Base-by-base conservation (phyloP, 179 eudicot genomes). In the Beta lomatogona region DNA sequence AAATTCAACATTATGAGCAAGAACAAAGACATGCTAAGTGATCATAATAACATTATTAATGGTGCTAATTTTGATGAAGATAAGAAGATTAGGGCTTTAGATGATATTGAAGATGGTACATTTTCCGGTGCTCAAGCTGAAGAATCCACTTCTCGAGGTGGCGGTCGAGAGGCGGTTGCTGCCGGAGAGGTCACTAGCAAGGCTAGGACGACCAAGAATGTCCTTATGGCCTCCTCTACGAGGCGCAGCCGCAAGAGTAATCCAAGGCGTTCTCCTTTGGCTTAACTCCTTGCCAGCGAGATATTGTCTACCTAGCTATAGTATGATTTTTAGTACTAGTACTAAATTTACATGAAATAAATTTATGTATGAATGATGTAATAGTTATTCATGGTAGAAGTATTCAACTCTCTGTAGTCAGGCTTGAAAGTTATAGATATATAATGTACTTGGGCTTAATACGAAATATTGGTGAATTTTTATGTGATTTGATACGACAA, bases 241-340 rank as follows among this genome's bases (percentile, higher is more conserved):
- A 75, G 79, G 48, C 75, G 75, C 13, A 61, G 79, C 68, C 83
- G 83, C 19, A 81, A 81, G 83, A 57, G 80, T 81, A 77, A 81
- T 60, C 83, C 83, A 22, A 66, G 31, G 58, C 83, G 83, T 45
- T 81, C 83, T 57, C 83, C 83, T 52, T 81, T 81, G 73, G 48
- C 61, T 55, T 81, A 74, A 67, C n/a, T 69, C 7, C 0, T 48
- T 4, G 8, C 73, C 16, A 69, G 22, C 36, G 46, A 36, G 41
- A 65, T 36, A 14, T 41, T 69, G 6, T 14, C 14, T 31, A 25
- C 12, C 9, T 25, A 54, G 3, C 36, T 41, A 67, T 6, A 7
- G n/a, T 16, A 67, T 67, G 45, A 66, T 66, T 25, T 66, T 31
- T 59, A 36, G 41, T 48, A 48, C 0, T 48, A 48, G 9, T 48